Evolutionary conservation across 2,329 filamentous ascomycete species (phyloP).

Genomic region (Nectriaceae sp.): DNA sequence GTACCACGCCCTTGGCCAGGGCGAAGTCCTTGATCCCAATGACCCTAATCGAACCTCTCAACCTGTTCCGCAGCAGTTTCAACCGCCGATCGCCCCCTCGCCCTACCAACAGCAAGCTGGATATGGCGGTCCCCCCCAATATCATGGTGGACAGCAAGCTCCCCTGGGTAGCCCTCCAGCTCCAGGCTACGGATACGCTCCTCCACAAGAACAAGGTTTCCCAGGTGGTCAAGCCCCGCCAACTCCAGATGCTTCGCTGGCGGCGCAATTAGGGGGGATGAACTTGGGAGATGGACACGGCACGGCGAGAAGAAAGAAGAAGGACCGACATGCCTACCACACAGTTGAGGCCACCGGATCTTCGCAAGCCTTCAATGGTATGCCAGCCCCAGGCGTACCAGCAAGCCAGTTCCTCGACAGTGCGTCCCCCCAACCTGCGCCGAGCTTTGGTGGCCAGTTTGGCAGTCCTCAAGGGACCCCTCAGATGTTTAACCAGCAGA

Average conservation of each 20-base stretch:
- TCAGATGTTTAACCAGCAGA: constrained; percentile 36
- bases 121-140: constrained; percentile 44
- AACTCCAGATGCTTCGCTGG: constrained; percentile 52
- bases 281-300: constrained; percentile 58
- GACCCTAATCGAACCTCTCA: constrained; percentile 53
- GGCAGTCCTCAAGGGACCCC: constrained; percentile 47
- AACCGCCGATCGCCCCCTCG: constrained; percentile 53
- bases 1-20: constrained; percentile 59
- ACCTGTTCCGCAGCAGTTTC: constrained; percentile 56
- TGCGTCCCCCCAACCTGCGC: constrained; percentile 24
- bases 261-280: constrained; percentile 78
- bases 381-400: constrained; percentile 55
- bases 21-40: constrained; percentile 56
- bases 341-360: constrained; percentile 73
- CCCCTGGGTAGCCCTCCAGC: constrained; percentile 25
- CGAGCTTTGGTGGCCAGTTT: constrained; percentile 46
- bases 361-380: constrained; percentile 70
- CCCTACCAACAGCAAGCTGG: constrained; percentile 52
- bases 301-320: constrained; percentile 75
- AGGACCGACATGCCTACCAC: constrained; percentile 92
- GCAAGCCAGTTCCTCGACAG: constrained; percentile 43
- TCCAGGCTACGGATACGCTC: constrained; percentile 30
- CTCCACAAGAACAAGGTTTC: constrained; percentile 27
- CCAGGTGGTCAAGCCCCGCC: constrained; percentile 29
- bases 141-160: constrained; percentile 39